phyloP scores from a whole-genome alignment of 768 basidiomycete genomes.

The Tubosaeta brunneosetosa region DNA sequence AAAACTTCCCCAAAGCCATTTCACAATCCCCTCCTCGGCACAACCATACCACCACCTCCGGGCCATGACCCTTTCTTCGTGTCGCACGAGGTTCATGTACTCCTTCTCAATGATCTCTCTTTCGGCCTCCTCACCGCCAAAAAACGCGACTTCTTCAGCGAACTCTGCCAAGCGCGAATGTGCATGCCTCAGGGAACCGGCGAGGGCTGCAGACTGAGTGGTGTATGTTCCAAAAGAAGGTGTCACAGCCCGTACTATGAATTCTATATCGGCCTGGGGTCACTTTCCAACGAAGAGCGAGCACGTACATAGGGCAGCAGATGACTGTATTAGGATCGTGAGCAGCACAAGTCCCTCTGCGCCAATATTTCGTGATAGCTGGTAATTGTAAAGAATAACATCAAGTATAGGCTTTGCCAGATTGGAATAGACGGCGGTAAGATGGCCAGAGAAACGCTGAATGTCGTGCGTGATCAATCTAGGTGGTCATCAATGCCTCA shows the following conservation, averaged over 20 bases:
- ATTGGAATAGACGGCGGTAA: constrained; percentile 93
- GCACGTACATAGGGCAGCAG: constrained; percentile 75
- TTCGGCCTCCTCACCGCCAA: constrained; percentile 85
- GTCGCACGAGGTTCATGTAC: constrained; percentile 79
- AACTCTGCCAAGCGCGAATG: constrained; percentile 90
- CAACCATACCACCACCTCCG: constrained; percentile 88
- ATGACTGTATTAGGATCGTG: constrained; percentile 78
- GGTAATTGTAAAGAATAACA: constrained; percentile 92
- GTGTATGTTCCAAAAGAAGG: constrained; percentile 92
- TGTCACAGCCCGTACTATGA: constrained; percentile 78
- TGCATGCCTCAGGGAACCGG: constrained; percentile 85
- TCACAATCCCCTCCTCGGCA: constrained; percentile 92
- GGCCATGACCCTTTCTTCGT: constrained; percentile 75
- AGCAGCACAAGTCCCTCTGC: constrained; percentile 85
- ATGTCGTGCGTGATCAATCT: constrained; percentile 97
- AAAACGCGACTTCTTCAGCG: constrained; percentile 84
- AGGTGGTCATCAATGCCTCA: constrained; percentile 9
- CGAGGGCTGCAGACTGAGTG: constrained; percentile 79
- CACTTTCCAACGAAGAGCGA: background rate
- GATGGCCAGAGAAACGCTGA: constrained; percentile 82
- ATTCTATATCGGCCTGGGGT: background rate
- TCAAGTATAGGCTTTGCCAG: constrained; percentile 91
- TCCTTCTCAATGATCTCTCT: constrained; percentile 87
- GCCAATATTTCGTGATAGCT: constrained; percentile 89
- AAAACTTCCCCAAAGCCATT: constrained; percentile 95